These are phyloP conservation scores for Giardia muris DNA, from an alignment of 208 protist species.

Conservation along the genomic window DNA sequence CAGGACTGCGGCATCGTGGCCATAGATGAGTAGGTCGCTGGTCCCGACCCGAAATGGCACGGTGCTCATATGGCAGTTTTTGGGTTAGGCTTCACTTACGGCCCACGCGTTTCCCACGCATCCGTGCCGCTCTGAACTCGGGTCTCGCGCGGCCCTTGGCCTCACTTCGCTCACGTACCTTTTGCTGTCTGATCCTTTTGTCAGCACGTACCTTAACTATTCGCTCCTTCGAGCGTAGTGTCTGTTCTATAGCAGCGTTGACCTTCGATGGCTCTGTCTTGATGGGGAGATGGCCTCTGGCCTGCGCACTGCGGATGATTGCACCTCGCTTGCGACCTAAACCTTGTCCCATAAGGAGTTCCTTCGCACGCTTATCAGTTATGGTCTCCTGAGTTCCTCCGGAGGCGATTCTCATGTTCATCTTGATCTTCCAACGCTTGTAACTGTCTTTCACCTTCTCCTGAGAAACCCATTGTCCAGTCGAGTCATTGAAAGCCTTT, in stretches of 20 bases:
- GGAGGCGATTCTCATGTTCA: background rate
- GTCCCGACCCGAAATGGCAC: background rate
- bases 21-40: background rate
- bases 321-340: background rate
- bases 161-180: background rate
- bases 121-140: no score
- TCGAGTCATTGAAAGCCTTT: background rate
- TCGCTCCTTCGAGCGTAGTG: background rate
- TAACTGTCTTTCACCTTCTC: background rate
- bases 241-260: background rate
- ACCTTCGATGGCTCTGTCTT: background rate
- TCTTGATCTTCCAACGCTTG: background rate
- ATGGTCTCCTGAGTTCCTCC: background rate
- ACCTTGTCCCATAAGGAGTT: background rate
- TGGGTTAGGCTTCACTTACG: no score
- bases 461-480: background rate
- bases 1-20: background rate
- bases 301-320: background rate
- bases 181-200: background rate
- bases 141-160: no score
- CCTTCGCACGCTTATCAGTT: background rate
- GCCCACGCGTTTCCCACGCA: no score
- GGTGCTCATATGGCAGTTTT: background rate
- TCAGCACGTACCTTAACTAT: background rate
- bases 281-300: background rate